Conservation (phyloP, 306 rosid species). For the Carpinus viminea region DNA sequence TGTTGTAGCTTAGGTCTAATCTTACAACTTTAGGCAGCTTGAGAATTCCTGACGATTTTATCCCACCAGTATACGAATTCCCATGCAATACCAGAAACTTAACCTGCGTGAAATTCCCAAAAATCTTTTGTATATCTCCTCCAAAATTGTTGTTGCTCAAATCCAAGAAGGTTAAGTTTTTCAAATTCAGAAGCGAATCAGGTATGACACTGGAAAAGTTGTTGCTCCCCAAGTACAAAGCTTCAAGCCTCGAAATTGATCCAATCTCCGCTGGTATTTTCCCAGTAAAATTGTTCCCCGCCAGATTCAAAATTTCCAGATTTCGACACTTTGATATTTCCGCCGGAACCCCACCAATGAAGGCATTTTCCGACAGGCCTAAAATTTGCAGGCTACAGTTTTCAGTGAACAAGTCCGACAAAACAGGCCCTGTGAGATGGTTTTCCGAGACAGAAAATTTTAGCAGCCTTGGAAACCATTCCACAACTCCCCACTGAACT, state of each 20-base stretch:
- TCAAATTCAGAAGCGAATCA: slow-evolving; percentile 53
- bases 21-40: slow-evolving; percentile 51
- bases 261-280: slow-evolving; percentile 69
- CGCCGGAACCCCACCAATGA: slow-evolving; percentile 55
- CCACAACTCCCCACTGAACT: slow-evolving; percentile 66
- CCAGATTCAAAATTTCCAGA: slow-evolving; percentile 53
- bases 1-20: slow-evolving; percentile 71
- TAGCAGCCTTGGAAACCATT: slow-evolving; percentile 49
- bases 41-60: slow-evolving; percentile 68
- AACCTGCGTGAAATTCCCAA: slow-evolving; percentile 68
- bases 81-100: slow-evolving; percentile 68
- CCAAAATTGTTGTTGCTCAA: slow-evolving; percentile 71
- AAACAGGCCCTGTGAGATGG: slow-evolving; percentile 46
- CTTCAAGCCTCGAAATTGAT: slow-evolving; percentile 46
- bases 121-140: slow-evolving; percentile 65
- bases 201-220: slow-evolving; percentile 70
- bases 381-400: slow-evolving; percentile 54
- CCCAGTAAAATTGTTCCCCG: slow-evolving; percentile 61
- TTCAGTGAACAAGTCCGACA: slow-evolving; percentile 40
- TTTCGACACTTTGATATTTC: slow-evolving; percentile 63
- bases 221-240: slow-evolving; percentile 71
- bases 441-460: slow-evolving; percentile 75
- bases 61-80: slow-evolving; percentile 69
- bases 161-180: slow-evolving; percentile 71
- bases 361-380: slow-evolving; percentile 68